Evolutionary conservation across 495 filamentous ascomycete species (phyloP).

Genomic region (Penicillium coffeae): DNA sequence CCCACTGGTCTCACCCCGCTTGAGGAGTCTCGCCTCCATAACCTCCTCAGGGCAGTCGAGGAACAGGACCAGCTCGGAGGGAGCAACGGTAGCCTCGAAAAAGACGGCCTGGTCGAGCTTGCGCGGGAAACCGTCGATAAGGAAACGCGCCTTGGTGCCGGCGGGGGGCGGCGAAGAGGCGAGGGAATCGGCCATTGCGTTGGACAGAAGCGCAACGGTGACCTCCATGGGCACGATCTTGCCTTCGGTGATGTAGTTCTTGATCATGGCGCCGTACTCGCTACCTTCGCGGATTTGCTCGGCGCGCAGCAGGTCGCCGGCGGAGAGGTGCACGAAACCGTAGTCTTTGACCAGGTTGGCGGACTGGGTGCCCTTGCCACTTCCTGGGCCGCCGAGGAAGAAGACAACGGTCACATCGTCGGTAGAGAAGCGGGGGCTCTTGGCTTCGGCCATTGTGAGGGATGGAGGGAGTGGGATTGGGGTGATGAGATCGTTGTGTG

Average conservation of each 20-base stretch:
- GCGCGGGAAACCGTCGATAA: constrained; percentile 93
- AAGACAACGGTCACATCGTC: constrained; percentile 77
- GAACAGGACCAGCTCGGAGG: constrained; percentile 79
- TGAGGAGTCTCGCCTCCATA: constrained; percentile 76
- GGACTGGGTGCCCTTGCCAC: constrained; percentile 71
- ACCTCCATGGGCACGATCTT: constrained; percentile 98
- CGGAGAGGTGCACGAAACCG: constrained; percentile 86
- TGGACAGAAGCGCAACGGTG: constrained; percentile 88
- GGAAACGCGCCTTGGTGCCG: constrained; percentile 54
- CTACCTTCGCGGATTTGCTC: constrained; percentile 83
- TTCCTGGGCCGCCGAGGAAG: constrained; percentile 54
- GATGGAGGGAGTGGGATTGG: constrained; percentile 1
- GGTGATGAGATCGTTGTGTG: neutral
- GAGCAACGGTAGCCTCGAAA: constrained; percentile 87
- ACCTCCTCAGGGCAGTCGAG: constrained; percentile 85
- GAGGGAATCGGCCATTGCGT: constrained; percentile 74
- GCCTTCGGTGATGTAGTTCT: constrained; percentile 83
- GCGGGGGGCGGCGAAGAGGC: constrained; percentile 14
- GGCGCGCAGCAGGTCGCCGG: constrained; percentile 88
- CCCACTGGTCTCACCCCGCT: constrained; percentile 88
- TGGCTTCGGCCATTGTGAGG: constrained; percentile 23
- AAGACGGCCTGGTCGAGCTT: constrained; percentile 94
- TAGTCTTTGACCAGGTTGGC: constrained; percentile 83
- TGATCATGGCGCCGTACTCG: constrained; percentile 88
- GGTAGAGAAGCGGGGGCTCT: constrained; percentile 71